Base-by-base conservation (phyloP, 2,329 filamentous ascomycete species). In the Dendrostoma leiphaemia region DNA sequence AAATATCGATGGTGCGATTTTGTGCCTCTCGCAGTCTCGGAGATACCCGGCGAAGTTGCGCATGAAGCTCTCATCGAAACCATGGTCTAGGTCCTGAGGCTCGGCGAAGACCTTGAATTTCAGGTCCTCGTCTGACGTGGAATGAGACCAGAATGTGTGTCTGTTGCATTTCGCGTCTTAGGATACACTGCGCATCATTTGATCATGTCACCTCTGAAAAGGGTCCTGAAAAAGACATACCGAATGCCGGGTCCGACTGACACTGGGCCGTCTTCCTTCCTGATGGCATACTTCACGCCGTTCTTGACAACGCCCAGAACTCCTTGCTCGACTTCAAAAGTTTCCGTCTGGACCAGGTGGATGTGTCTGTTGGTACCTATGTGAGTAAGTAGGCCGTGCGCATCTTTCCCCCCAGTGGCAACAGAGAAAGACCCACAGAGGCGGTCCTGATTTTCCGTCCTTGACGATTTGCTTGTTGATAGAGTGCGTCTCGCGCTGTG, bases 51-150 rank as follows among this genome's bases (percentile, higher is more conserved):
- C 37, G 31, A 51, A 32, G 35, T 57, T 54, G 41, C 55, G 46
- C 46, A 54, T 34, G n/a, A 54, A 54, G 17, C 35, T 43, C 47
- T 57, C 51, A 31, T 57, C 55, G 47, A 57, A 51, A 23, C 51
- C 47, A 31, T 54, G 35, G 38, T 57, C 51, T 21, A 57, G 19
- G 23, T 41, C 55, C 23, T 57, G 51, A 4, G 55, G 51, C 19
- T 57, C 54, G 3, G 48, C 47, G 46, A 45, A 57, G 29, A 54
- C 47, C 5, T 34, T 48, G 51, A 57, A 54, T 34, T 54, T 13
- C n/a, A 57, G 41, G 19, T 54, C 51, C 24, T 57, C 46, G 9
- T 17, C 37, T 0, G 40, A 51, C 5, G 55, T 48, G 2, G 13
- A 5, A 19, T 57, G 51, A 1, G 40, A 21, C 55, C 55, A 54